Conservation (phyloP, 2,329 filamentous ascomycete genomes). For the Dothiorella sarmentorum region DNA sequence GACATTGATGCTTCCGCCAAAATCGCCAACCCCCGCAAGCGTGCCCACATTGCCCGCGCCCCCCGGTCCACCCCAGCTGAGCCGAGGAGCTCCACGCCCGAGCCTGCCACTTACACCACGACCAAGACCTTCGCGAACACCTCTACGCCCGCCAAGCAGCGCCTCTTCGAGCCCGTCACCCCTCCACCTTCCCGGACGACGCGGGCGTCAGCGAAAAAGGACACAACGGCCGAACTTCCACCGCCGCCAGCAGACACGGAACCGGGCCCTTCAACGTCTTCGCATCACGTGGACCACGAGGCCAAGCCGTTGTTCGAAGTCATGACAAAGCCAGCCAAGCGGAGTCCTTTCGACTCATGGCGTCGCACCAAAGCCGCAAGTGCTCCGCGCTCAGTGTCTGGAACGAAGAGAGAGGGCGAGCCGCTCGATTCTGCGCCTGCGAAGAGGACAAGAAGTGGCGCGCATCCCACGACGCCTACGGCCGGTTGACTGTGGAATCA, state of each 20-base stretch:
- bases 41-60: constrained; percentile 26
- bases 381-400: not conserved
- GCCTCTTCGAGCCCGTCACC: constrained; percentile 23
- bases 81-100: not conserved
- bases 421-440: constrained; percentile 28
- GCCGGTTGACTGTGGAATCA: not conserved
- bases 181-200: constrained; percentile 59
- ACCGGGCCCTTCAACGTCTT: constrained; percentile 22
- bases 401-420: constrained; percentile 32
- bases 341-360: constrained; percentile 66
- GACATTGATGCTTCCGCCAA: constrained; percentile 45
- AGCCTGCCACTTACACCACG: constrained; percentile 23
- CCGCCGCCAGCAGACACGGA: not conserved
- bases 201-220: constrained; percentile 53
- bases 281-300: not conserved
- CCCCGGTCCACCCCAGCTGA: constrained; percentile 24
- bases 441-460: constrained; percentile 34
- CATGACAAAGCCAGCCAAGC: constrained; percentile 27
- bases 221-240: constrained; percentile 28
- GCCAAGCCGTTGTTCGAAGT: constrained; percentile 15
- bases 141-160: constrained; percentile 47
- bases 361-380: constrained; percentile 56
- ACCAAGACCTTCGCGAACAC: constrained; percentile 49
- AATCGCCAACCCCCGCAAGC: not conserved
- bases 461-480: constrained; percentile 26